phyloP scores from a whole-genome alignment of 768 basidiomycete species.

The Amanita fuliginea region DNA sequence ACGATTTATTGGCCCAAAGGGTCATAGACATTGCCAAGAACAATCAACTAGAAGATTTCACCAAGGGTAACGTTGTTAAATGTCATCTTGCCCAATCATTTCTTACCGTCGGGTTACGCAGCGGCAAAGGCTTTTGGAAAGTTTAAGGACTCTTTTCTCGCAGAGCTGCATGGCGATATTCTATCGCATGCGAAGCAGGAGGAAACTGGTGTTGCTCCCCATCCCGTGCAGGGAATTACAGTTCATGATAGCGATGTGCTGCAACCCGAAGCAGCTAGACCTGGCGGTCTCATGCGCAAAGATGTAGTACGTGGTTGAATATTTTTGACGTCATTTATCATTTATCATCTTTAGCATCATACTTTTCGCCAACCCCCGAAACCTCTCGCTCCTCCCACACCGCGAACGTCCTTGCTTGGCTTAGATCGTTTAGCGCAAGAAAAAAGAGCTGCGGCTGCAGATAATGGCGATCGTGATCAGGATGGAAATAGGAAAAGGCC shows the following conservation, averaged over 20 bases:
- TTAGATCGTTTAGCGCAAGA: constrained; percentile 83
- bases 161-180: constrained; percentile 73
- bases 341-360: constrained; percentile 42
- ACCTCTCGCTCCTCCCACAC: constrained; percentile 66
- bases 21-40: constrained; percentile 75
- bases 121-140: constrained; percentile 80
- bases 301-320: constrained; percentile 39
- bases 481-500: constrained; percentile 56
- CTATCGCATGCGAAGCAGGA: constrained; percentile 61
- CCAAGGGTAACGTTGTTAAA: constrained; percentile 39
- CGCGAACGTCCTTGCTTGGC: constrained; percentile 72
- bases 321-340: neutral
- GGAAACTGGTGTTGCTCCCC: constrained; percentile 36
- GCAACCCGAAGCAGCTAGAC: constrained; percentile 65
- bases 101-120: constrained; percentile 13
- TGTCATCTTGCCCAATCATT: neutral
- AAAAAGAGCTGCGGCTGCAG: constrained; percentile 57
- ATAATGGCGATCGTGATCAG: constrained; percentile 23
- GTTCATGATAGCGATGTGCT: constrained; percentile 76
- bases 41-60: constrained; percentile 52
- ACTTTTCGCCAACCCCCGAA: constrained; percentile 70
- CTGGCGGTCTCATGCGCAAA: constrained; percentile 67
- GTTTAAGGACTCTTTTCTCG: constrained; percentile 69
- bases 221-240: constrained; percentile 65
- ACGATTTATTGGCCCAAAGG: constrained; percentile 68